These are phyloP conservation scores for Pholiota conissans DNA, from an alignment of 768 basidiomycete genomes.

Conservation along the genomic window DNA sequence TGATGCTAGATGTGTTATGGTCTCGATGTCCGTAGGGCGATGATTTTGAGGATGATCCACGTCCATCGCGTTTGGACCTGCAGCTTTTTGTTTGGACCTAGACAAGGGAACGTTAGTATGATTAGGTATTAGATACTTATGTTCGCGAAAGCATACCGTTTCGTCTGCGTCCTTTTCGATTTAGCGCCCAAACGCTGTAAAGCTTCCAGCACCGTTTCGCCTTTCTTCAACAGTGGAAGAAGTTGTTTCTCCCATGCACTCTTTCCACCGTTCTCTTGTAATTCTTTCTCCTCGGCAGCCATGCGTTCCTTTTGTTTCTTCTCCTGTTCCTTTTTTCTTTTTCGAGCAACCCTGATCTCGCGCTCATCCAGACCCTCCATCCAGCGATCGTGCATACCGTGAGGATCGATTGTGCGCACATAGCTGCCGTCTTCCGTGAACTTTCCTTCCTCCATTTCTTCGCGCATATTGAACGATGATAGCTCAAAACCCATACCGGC, in stretches of 20 bases:
- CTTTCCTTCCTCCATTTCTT: conserved; percentile 98
- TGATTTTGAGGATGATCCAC: conserved; percentile 44
- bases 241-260: conserved; percentile 65
- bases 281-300: conserved; percentile 72
- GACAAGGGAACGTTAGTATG: background rate
- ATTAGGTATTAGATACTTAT: background rate
- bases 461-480: conserved; percentile 98
- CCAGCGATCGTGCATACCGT: conserved; percentile 93
- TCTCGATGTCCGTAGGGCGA: conserved; percentile 61
- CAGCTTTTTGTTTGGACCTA: conserved; percentile 30
- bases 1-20: conserved; percentile 85
- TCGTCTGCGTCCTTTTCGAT: conserved; percentile 37
- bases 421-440: conserved; percentile 94
- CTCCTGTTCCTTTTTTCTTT: conserved; percentile 74
- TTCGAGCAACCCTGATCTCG: conserved; percentile 81
- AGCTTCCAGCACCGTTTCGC: conserved; percentile 89
- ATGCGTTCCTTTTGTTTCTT: conserved; percentile 68
- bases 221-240: conserved; percentile 75
- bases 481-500: conserved; percentile 92
- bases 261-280: conserved; percentile 67
- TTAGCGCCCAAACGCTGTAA: conserved; percentile 79
- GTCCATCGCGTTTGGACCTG: conserved; percentile 39
- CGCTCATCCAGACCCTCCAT: conserved; percentile 87
- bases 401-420: conserved; percentile 83
- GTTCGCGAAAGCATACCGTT: conserved; percentile 26